A percentile compares a stretch with the other conserved stretches of the same genome.
These are phyloP conservation scores for Cryomyces antarcticus DNA, from an alignment of 495 filamentous ascomycete genomes.

Conservation along the genomic window DNA sequence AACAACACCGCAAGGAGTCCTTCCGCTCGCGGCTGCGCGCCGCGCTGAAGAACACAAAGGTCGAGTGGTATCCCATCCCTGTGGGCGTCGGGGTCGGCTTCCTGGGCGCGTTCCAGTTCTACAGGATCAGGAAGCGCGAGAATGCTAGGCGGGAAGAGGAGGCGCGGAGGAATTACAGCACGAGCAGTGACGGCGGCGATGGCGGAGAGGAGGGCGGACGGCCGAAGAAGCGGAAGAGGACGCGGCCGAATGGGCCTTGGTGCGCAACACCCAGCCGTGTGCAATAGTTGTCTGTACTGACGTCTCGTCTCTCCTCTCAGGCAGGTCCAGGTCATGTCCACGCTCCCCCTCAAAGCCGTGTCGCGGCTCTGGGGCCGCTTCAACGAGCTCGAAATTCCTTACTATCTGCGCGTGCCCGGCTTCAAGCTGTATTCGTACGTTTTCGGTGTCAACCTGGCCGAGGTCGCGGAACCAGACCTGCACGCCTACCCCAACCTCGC, in stretches of 20 bases:
- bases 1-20: conserved; percentile 29
- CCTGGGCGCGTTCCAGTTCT: conserved; percentile 67
- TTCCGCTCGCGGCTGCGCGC: conserved; percentile 42
- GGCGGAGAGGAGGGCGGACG: conserved; percentile 12
- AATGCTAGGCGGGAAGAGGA: conserved; percentile 33
- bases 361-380: conserved; percentile 87
- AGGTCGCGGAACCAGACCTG: conserved; percentile 73
- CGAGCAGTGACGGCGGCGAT: conserved; percentile 4
- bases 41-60: conserved; percentile 50
- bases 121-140: conserved; percentile 37
- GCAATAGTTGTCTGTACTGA: neutral
- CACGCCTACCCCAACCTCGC: conserved; percentile 81
- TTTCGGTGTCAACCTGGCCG: conserved; percentile 83
- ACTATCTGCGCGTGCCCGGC: conserved; percentile 78
- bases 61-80: conserved; percentile 94
- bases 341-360: conserved; percentile 79
- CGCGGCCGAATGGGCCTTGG: conserved; percentile 79
- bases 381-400: conserved; percentile 82
- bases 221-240: conserved; percentile 44
- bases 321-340: conserved; percentile 94
- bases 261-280: conserved; percentile 15
- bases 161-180: conserved; percentile 6
- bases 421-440: conserved; percentile 84
- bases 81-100: conserved; percentile 75
- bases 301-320: conserved; percentile 16